A percentile compares a stretch with the other conserved stretches of the same genome.
These are phyloP conservation scores for Rhodamnia rubescens DNA, from an alignment of 345 rosid species.

Conservation along the genomic window DNA sequence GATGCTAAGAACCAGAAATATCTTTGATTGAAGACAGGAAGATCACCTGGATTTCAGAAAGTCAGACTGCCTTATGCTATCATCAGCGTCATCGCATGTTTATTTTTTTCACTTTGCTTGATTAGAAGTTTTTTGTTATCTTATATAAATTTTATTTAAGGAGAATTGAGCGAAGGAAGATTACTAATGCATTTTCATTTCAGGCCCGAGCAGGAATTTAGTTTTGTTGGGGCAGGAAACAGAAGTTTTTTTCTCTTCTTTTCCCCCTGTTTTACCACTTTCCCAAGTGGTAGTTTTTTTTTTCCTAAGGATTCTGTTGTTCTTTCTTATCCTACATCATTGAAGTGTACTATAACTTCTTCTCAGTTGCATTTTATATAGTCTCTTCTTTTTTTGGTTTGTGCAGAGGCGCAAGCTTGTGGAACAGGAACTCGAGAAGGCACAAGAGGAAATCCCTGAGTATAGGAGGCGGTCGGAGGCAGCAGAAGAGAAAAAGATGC, in stretches of 20 bases:
- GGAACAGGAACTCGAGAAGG: constrained; percentile 65
- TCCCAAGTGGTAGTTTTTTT: not conserved
- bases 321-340: not conserved
- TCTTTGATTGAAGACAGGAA: not conserved
- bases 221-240: not conserved
- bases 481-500: constrained; percentile 50
- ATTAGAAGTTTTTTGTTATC: not conserved
- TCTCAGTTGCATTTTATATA: not conserved
- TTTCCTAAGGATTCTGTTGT: not conserved
- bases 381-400: not conserved
- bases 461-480: constrained; percentile 39
- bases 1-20: not conserved
- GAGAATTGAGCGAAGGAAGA: not conserved
- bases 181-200: not conserved
- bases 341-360: not conserved
- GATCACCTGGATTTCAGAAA: not conserved
- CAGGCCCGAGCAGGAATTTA: not conserved
- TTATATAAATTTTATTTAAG: not conserved
- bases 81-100: not conserved
- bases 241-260: not conserved
- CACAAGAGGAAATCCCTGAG: constrained; percentile 60
- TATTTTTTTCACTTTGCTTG: not conserved
- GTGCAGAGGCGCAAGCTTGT: constrained; percentile 60
- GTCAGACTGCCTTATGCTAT: not conserved
- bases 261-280: not conserved